Evolutionary conservation across 2,329 filamentous ascomycete species (phyloP).

Genomic region (Escovopsis sp.): DNA sequence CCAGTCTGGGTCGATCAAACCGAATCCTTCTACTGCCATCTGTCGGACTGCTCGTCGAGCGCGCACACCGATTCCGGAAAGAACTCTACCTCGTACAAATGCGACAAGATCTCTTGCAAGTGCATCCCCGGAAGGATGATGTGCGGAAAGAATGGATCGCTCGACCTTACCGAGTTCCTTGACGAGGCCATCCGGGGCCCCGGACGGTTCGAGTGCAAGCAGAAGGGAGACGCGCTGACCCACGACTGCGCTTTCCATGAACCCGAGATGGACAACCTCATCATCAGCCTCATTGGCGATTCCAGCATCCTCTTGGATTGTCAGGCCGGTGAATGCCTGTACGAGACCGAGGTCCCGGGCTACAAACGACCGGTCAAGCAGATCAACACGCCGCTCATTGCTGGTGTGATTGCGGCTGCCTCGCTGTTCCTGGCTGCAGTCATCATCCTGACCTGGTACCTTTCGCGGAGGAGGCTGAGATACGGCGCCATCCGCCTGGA

Average conservation of each 20-base stretch:
- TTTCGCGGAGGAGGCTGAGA: constrained; percentile 57
- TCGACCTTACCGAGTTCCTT: constrained; percentile 85
- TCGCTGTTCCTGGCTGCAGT: constrained; percentile 80
- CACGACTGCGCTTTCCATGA: constrained; percentile 74
- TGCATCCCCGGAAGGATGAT: constrained; percentile 89
- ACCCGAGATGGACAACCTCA: constrained; percentile 82
- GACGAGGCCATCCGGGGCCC: constrained; percentile 72
- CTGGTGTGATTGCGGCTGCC: constrained; percentile 75
- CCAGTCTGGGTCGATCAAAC: constrained; percentile 84
- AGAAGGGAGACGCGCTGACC: constrained; percentile 40
- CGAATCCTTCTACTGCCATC: constrained; percentile 92
- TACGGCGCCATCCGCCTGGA: constrained; percentile 70
- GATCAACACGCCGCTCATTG: constrained; percentile 94
- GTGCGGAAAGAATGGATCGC: constrained; percentile 78
- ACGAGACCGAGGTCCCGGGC: constrained; percentile 83
- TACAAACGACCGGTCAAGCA: constrained; percentile 79
- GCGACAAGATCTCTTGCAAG: constrained; percentile 69
- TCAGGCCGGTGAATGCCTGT: constrained; percentile 78
- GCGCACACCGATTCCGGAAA: constrained; percentile 52
- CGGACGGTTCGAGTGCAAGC: constrained; percentile 64
- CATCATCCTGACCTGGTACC: constrained; percentile 73
- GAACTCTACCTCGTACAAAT: constrained; percentile 77
- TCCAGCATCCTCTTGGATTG: constrained; percentile 75
- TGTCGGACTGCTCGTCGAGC: constrained; percentile 64
- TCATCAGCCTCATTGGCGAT: constrained; percentile 80